These are phyloP conservation scores for Clitopilus passeckerianus DNA, from an alignment of 768 basidiomycete genomes.

Conservation along the genomic window DNA sequence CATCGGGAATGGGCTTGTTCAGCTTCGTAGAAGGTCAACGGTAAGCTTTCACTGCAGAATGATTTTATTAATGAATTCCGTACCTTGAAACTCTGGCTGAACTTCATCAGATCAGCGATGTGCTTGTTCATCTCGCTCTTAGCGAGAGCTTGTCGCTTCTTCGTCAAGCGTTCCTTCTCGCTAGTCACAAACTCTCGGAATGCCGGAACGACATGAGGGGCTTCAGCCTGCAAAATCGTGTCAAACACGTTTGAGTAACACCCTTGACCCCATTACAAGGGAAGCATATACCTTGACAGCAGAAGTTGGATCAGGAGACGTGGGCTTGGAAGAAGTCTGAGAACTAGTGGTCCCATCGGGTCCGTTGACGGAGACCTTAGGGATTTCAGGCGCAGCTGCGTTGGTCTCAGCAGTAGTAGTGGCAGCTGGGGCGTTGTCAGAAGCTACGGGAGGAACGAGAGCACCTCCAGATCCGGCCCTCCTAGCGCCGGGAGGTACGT, in stretches of 20 bases:
- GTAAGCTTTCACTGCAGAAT: background rate
- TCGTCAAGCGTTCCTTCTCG: slow-evolving; percentile 85
- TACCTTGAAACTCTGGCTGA: slow-evolving; percentile 94
- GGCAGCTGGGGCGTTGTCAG: slow-evolving; percentile 16
- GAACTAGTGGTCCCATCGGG: slow-evolving; percentile 62
- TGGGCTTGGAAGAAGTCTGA: slow-evolving; percentile 48
- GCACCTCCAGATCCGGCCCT: slow-evolving; percentile 29
- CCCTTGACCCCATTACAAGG: background rate
- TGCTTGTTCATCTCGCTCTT: slow-evolving; percentile 95
- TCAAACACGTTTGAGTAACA: background rate
- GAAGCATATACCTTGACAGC: slow-evolving; percentile 39
- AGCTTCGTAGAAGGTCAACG: slow-evolving; percentile 43
- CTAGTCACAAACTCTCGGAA: slow-evolving; percentile 92
- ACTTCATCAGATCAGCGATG: slow-evolving; percentile 89
- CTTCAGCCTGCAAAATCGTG: background rate
- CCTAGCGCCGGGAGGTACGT: slow-evolving; percentile 91
- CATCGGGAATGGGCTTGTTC: slow-evolving; percentile 93
- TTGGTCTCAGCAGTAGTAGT: too few relatives aligned
- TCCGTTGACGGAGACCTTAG: slow-evolving; percentile 72
- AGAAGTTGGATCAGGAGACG: slow-evolving; percentile 59
- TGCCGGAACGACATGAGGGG: slow-evolving; percentile 57
- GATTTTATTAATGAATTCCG: slow-evolving; percentile 7
- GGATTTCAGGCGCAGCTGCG: slow-evolving; percentile 41
- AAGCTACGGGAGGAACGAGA: slow-evolving; percentile 21
- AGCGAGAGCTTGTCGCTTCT: slow-evolving; percentile 84